Evolutionary conservation across 768 basidiomycete species (phyloP), one percentile per base, ranked within the genome.

Genomic region (Megacollybia marginata): DNA sequence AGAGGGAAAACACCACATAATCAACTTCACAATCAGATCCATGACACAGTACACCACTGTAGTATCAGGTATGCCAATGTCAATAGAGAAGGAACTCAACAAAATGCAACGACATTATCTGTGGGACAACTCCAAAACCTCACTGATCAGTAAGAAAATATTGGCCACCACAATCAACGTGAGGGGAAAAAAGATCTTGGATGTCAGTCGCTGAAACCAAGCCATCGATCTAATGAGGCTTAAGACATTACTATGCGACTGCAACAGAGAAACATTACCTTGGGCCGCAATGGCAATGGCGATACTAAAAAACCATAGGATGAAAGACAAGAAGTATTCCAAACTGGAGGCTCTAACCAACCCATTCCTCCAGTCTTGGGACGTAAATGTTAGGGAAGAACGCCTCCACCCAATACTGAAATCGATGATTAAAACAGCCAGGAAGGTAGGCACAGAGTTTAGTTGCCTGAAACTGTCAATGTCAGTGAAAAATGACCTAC

Each of bases 21-120:
- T 42, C 50, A 7, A 46, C 13, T 2, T 46, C 23, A 10, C 15
- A n/a, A 4, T 43, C 58, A n/a, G 34, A 20, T 2, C 4, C n/a
- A 31, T 55, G 52, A 51, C 33, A 44, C 9, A 33, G 16, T 32
- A 36, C 13, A 0, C 45, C 57, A 50, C 59, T 52, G 0, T 49
- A 53, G 0, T 12, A 3, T 28, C 23, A 31, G 59, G 60, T 0
- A 61, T 61, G 59, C 59, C 58, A 1, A 19, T 0, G 50, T 61
- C 1, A 32, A n/a, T n/a, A n/a, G n/a, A 48, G 20, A 44, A 48
- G 0, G 18, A 20, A 18, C 13, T 59, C 6, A 12, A 48, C 32
- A 55, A 48, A 48, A 34, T 35, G 1, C 53, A 51, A 4, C 13
- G 47, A n/a, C 32, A 49, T 15, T 58, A 58, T 44, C 31, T 58